Base-by-base conservation (phyloP, 129 eudicot species). In the Centella asiatica region DNA sequence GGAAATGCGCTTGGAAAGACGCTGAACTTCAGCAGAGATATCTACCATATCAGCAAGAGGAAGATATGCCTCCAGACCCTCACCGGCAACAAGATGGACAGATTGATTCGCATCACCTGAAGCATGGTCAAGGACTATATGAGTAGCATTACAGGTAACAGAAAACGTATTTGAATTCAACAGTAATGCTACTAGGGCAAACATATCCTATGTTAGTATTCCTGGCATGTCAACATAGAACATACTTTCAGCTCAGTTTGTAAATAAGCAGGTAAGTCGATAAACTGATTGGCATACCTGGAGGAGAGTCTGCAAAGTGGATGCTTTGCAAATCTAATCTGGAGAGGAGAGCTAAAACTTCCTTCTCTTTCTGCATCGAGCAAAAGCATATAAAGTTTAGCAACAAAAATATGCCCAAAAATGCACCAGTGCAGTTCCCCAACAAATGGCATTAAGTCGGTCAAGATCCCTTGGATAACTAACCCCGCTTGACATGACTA, bases 1-100 rank as follows among this genome's bases (percentile, higher is more conserved):
- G n/a, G 66, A 56, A 18, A 93, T 81, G 60, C 96, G 99, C 69
- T 84, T 93, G 18, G 94, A 66, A 37, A 93, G 83, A 12, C 99
- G 85, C 63, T 84, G 62, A 24, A 85, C 76, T 80, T 93, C 99
- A 72, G 92, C 83, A 51, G 99, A 82, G 40, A 93, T 78, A 72
- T 93, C 99, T 4, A 93, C 96, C 99, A 93, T 85, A 60, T 82
- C 96, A 42, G 95, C 90, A 60, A 93, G 99, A 23, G 99, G 99
- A 70, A 93, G 96, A 69, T 93, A 93, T 15, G 99, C 95, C 73
- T 93, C 99, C 60, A 93, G 84, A 20, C 99, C 99, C 69, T 93
- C 99, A 63, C 96, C 81, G 2, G 96, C 99, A 58, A 93, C 99
- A 58, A 93, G 79, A 78, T 93, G 99, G 24, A 93, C 95, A 49